Conservation (phyloP, 495 filamentous ascomycete species). For the Oidiodendron maius region DNA sequence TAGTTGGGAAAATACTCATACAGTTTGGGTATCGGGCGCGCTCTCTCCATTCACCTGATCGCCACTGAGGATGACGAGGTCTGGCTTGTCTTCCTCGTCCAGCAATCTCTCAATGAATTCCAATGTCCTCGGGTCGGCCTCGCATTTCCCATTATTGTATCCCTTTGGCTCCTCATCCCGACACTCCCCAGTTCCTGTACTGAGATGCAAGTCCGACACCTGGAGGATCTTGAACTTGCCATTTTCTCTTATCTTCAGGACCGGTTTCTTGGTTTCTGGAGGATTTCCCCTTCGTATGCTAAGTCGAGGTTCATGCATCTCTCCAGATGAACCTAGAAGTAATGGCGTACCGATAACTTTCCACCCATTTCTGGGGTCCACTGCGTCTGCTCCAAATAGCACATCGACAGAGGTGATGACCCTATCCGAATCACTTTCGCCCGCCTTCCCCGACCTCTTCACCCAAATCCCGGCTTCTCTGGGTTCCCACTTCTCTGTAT, state of each 20-base stretch:
- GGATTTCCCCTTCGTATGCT: slow-evolving; percentile 69
- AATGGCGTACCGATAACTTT: slow-evolving; percentile 63
- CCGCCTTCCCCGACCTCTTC: slow-evolving; percentile 66
- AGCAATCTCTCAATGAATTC: slow-evolving; percentile 79
- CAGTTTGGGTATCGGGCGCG: slow-evolving; percentile 81
- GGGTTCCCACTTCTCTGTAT: slow-evolving; percentile 72
- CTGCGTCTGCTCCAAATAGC: slow-evolving; percentile 88
- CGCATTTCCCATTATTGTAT: slow-evolving; percentile 68
- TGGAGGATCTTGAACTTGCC: slow-evolving; percentile 98
- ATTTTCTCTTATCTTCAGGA: slow-evolving; percentile 73
- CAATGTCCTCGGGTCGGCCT: slow-evolving; percentile 86
- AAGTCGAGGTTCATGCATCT: slow-evolving; percentile 61
- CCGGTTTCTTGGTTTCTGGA: slow-evolving; percentile 51
- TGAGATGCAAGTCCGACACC: slow-evolving; percentile 83
- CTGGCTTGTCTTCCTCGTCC: slow-evolving; percentile 79
- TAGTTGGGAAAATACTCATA: slow-evolving; percentile 22
- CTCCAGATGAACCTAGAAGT: slow-evolving; percentile 55
- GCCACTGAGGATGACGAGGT: slow-evolving; percentile 83
- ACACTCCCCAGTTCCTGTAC: slow-evolving; percentile 79
- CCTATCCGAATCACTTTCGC: slow-evolving; percentile 70
- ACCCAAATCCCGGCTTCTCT: slow-evolving; percentile 81
- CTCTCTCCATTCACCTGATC: slow-evolving; percentile 96
- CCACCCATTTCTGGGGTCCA: slow-evolving; percentile 83
- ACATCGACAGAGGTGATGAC: slow-evolving; percentile 84
- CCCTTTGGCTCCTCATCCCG: slow-evolving; percentile 74